phyloP scores from a whole-genome alignment of 2,329 filamentous ascomycete species.

The Aureobasidium lini region DNA sequence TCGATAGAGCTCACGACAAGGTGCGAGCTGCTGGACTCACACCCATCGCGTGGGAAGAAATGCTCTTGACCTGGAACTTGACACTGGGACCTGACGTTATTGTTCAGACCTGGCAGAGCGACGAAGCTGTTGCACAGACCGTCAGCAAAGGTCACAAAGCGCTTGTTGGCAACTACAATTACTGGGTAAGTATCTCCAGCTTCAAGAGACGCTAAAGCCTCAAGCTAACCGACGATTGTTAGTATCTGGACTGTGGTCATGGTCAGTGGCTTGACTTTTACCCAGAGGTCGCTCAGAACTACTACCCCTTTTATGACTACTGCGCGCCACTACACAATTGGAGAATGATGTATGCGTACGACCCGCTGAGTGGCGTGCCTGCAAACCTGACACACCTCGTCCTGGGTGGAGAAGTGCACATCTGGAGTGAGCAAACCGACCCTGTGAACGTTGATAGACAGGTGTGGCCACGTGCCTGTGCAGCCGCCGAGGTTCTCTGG shows the following conservation, averaged over 20 bases:
- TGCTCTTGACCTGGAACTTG: constrained; percentile 70
- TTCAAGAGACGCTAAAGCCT: neutral
- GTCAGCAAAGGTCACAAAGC: constrained; percentile 60
- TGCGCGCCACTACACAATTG: constrained; percentile 75
- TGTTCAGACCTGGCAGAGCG: constrained; percentile 71
- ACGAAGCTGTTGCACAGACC: constrained; percentile 52
- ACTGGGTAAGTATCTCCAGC: constrained; percentile 51
- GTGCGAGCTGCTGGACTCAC: constrained; percentile 57
- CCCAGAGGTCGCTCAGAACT: constrained; percentile 44
- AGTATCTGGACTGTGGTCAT: constrained; percentile 78
- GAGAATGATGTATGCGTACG: constrained; percentile 72
- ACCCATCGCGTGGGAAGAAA: constrained; percentile 84
- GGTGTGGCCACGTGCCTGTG: constrained; percentile 69
- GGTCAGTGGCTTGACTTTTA: constrained; percentile 71
- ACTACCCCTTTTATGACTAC: constrained; percentile 72
- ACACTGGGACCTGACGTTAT: constrained; percentile 63
- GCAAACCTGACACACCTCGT: constrained; percentile 57
- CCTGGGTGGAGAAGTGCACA: constrained; percentile 71
- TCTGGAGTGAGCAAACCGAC: constrained; percentile 77
- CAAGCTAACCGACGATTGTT: neutral
- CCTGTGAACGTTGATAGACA: constrained; percentile 64
- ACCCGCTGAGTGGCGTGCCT: constrained; percentile 61
- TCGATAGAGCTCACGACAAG: constrained; percentile 61
- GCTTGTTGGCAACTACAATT: constrained; percentile 68
- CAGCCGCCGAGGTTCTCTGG: constrained; percentile 75